Evolutionary conservation across 495 filamentous ascomycete species (phyloP).

Genomic region (Hypoxylon cercidicola): DNA sequence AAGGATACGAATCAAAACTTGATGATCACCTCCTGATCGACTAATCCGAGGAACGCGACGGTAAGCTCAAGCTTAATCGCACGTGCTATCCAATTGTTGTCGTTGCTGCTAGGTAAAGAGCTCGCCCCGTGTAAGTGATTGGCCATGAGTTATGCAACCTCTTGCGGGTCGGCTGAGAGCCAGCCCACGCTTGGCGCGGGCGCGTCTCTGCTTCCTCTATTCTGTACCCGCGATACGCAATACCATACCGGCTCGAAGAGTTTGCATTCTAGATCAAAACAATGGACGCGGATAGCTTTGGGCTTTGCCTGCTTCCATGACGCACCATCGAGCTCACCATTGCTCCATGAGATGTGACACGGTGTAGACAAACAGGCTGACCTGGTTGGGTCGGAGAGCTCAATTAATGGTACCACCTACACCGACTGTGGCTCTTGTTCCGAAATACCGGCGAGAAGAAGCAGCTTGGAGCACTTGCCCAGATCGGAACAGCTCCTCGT

Average conservation of each 20-base stretch:
- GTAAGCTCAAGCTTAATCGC: conserved; percentile 31
- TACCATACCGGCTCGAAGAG: conserved; percentile 24
- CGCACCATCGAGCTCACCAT: conserved; percentile 33
- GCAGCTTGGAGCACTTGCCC: conserved; percentile 35
- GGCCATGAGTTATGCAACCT: conserved; percentile 35
- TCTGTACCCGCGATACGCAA: conserved; percentile 43
- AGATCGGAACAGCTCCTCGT: conserved; percentile 41
- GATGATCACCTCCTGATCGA: conserved; percentile 35
- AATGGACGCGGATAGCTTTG: conserved; percentile 28
- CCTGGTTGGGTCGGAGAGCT: conserved; percentile 33
- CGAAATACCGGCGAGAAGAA: conserved; percentile 36
- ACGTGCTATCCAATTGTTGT: conserved; percentile 36
- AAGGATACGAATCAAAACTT: conserved; percentile 37
- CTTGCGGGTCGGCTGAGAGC: conserved; percentile 39
- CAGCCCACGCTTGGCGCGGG: conserved; percentile 43
- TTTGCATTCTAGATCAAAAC: conserved; percentile 36
- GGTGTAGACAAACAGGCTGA: conserved; percentile 40
- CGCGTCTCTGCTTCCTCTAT: conserved; percentile 26
- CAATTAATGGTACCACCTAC: conserved; percentile 37
- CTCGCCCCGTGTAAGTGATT: conserved; percentile 41
- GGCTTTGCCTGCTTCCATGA: conserved; percentile 31
- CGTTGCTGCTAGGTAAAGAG: conserved; percentile 28
- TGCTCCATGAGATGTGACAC: conserved; percentile 28
- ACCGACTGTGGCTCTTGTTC: conserved; percentile 39
- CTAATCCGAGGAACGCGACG: conserved; percentile 31